These are phyloP conservation scores for Ceratorhiza oryzae-sativae DNA, from an alignment of 1,284 basidiomycete genomes.

Conservation along the genomic window DNA sequence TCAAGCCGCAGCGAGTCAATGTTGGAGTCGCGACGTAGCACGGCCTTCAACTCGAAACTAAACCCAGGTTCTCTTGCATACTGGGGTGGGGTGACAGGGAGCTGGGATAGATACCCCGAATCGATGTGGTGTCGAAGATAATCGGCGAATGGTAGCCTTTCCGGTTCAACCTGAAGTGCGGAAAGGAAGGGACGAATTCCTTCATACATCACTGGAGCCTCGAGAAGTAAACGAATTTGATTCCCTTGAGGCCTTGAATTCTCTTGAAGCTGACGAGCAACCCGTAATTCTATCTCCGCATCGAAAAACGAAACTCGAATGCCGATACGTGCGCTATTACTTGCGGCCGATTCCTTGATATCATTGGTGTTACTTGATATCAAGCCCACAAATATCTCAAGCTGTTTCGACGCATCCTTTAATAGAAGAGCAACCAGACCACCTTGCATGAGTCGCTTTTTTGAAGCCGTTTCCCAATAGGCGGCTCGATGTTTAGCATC, in stretches of 20 bases:
- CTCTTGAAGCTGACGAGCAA: conserved; percentile 53
- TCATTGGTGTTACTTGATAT: conserved; percentile 55
- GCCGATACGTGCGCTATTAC: conserved; percentile 48
- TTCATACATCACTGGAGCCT: conserved; percentile 66
- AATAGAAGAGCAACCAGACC: conserved; percentile 64
- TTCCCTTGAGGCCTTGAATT: conserved; percentile 25
- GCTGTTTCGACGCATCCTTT: conserved; percentile 38
- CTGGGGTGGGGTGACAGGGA: conserved; percentile 56
- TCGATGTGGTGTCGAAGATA: conserved; percentile 58
- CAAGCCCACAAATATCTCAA: conserved; percentile 58
- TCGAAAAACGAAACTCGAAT: conserved; percentile 64
- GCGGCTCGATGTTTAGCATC: conserved; percentile 46
- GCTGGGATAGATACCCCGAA: conserved; percentile 47
- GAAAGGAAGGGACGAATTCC: conserved; percentile 68
- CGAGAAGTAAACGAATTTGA: conserved; percentile 54
- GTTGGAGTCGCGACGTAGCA: conserved; percentile 48
- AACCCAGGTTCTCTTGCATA: conserved; percentile 61
- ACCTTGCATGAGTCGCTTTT: conserved; percentile 63
- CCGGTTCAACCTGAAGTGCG: conserved; percentile 59
- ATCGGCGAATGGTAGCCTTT: conserved; percentile 59
- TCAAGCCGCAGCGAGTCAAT: conserved; percentile 49
- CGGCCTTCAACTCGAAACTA: conserved; percentile 57
- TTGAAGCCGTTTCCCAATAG: conserved; percentile 63
- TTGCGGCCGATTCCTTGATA: conserved; percentile 53
- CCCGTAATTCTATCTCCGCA: conserved; percentile 55